Base-by-base conservation (phyloP, 129 eudicot genomes). In the Apium graveolens region DNA sequence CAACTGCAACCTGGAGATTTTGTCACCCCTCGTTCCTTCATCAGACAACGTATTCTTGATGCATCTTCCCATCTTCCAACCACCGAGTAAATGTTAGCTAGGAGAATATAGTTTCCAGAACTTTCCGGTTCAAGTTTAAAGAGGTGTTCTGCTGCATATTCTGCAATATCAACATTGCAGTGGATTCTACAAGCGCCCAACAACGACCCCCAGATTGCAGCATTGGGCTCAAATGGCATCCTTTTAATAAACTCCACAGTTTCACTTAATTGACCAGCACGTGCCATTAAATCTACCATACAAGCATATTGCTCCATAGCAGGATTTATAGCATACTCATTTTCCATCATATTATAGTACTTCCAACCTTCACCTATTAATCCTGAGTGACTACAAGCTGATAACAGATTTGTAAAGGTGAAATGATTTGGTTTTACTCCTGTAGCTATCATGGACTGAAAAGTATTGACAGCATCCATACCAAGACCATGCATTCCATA, bases 271-370 rank as follows among this genome's bases (percentile, higher is more conserved):
- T 76, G 78, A 51, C 78, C 78, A 21, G 78, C 78, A 7, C 78
- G 68, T 32, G 78, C 78, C 65, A 80, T 76, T 24, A 80, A 69
- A 74, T 80, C 83, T 51, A 80, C 83, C 74, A 80, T 73, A 51
- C 83, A 80, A 51, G 83, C 77, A 27, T 80, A 80, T 20, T 80
- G 83, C 55, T 72, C 76, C 60, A 80, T 57, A 63, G 69, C 72
- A 4, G 83, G 83, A 9, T 74, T 24, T 32, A 80, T 29, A 44
- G 55, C 62, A 57, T 80, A 80, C 35, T 13, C 83, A n/a, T 55
- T 66, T 48, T 37, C 11, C 83, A 80, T 80, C 55, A 76, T 72
- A 3, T 80, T 31, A 55, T 73, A 57, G 43, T 80, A 80, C 57
- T 76, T 31, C 70, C 83, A 20, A 2, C 72, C 83, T 41, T 80